Evolutionary conservation across 2,329 filamentous ascomycete genomes (phyloP).

Genomic region (Diaporthe aspalathi): DNA sequence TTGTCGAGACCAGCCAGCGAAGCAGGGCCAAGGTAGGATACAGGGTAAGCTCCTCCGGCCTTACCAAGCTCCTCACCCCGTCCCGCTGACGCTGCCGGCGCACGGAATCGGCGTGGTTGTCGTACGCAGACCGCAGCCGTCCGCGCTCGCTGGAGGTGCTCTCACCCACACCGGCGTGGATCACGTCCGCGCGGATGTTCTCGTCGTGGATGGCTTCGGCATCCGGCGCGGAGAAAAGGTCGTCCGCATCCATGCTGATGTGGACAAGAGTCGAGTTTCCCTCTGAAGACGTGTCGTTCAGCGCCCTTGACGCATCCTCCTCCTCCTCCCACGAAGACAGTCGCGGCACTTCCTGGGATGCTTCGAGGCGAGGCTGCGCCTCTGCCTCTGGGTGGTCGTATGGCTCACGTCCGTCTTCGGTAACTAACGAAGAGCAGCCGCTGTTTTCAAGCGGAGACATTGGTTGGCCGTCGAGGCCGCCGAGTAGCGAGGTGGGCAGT

Average conservation of each 20-base stretch:
- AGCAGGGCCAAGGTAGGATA: neutral
- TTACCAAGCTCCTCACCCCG: too few species aligned
- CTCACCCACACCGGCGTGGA: neutral
- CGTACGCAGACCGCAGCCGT: neutral
- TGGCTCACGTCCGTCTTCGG: slow-evolving; percentile 1
- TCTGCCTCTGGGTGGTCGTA: neutral
- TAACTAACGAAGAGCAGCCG: slow-evolving; percentile 6
- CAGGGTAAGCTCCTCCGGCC: neutral
- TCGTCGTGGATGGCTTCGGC: neutral
- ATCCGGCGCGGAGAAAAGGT: neutral
- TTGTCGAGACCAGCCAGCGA: neutral
- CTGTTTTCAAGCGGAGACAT: neutral
- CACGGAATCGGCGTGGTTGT: neutral
- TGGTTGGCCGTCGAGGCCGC: neutral
- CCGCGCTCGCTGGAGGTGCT: neutral
- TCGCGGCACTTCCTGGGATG: neutral
- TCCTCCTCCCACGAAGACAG: neutral
- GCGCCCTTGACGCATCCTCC: neutral
- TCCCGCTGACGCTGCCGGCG: neutral
- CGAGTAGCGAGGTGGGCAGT: neutral
- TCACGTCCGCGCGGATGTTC: neutral
- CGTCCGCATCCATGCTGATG: neutral
- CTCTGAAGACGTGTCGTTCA: neutral
- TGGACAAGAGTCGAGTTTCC: neutral
- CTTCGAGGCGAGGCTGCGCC: too few species aligned